Evolutionary conservation across 768 basidiomycete species (phyloP).

Genomic region (Mycena kentingensis): DNA sequence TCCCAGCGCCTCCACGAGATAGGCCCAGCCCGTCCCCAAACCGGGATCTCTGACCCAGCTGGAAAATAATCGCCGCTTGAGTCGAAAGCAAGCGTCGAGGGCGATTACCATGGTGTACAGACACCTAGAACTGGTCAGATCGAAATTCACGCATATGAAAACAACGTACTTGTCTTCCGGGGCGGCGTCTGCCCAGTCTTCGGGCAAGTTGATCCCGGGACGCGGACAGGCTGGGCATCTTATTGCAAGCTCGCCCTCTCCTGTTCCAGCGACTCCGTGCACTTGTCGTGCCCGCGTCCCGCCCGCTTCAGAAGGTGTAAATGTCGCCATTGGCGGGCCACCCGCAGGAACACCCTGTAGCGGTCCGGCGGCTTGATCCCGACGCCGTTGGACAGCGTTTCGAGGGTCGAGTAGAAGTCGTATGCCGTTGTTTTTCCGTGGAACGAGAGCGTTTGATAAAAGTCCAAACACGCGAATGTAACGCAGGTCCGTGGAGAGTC

Average conservation of each 20-base stretch:
- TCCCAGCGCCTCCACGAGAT: not conserved
- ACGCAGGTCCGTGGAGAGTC: not conserved
- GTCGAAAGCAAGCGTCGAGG: slow-evolving; percentile 1
- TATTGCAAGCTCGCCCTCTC: slow-evolving; percentile 15
- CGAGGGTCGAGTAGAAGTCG: slow-evolving; percentile 17
- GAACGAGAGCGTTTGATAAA: slow-evolving; percentile 4
- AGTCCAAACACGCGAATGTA: slow-evolving; percentile 5
- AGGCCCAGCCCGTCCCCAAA: too few relatives aligned
- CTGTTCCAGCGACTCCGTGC: not conserved
- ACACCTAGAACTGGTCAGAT: not conserved
- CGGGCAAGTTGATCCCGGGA: slow-evolving; percentile 19
- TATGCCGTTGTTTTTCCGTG: slow-evolving; percentile 15
- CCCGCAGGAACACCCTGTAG: slow-evolving; percentile 3
- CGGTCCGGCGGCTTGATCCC: not conserved
- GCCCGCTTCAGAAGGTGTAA: slow-evolving; percentile 7
- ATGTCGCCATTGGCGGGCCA: slow-evolving; percentile 4
- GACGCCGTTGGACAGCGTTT: slow-evolving; percentile 10
- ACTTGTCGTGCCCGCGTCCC: not conserved
- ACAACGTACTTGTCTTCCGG: too few relatives aligned
- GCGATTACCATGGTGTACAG: too few relatives aligned
- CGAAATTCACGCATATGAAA: too few relatives aligned
- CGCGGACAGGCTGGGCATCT: slow-evolving; percentile 24
- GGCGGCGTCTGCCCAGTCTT: slow-evolving; percentile 8
- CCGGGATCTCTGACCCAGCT: slow-evolving; percentile 1
- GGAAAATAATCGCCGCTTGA: slow-evolving; percentile 1